phyloP scores from a whole-genome alignment of 2,329 filamentous ascomycete genomes.

The Alternaria triticimaculans region DNA sequence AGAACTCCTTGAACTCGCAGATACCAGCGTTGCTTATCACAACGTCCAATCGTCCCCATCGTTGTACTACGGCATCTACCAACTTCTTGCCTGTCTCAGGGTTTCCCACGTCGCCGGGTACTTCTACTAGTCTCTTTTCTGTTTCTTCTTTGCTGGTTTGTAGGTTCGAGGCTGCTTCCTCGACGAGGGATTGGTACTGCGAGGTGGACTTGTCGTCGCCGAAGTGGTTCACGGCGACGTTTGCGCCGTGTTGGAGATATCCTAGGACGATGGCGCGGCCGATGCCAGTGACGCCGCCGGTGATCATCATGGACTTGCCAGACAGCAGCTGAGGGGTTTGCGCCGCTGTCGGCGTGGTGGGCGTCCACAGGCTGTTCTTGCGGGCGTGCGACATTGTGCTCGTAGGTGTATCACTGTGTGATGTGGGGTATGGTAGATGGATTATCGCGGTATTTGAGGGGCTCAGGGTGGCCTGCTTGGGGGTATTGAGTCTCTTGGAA shows the following conservation, averaged over 20 bases:
- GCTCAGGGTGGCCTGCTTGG: neutral
- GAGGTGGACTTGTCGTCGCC: constrained; percentile 59
- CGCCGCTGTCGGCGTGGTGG: constrained; percentile 7
- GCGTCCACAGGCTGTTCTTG: constrained; percentile 19
- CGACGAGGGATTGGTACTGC: constrained; percentile 57
- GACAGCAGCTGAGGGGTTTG: constrained; percentile 60
- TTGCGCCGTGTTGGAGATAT: constrained; percentile 78
- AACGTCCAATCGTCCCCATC: constrained; percentile 64
- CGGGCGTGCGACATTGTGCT: constrained; percentile 11
- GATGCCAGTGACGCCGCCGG: constrained; percentile 85
- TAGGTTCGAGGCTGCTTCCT: constrained; percentile 42
- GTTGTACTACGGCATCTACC: constrained; percentile 68
- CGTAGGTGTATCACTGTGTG: neutral
- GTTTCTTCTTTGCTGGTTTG: constrained; percentile 39
- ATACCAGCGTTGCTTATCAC: constrained; percentile 90
- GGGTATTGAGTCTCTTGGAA: neutral
- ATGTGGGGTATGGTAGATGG: constrained; percentile 11
- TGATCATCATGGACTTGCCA: constrained; percentile 84
- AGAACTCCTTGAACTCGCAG: constrained; percentile 86
- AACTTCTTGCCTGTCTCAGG: constrained; percentile 73
- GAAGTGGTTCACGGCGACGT: constrained; percentile 82
- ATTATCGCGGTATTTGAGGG: neutral
- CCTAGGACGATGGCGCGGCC: constrained; percentile 83
- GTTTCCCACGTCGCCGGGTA: constrained; percentile 78
- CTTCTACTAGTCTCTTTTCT: constrained; percentile 62